Conservation (phyloP, 164 flowering plant species). For the Magnolia sinica region DNA sequence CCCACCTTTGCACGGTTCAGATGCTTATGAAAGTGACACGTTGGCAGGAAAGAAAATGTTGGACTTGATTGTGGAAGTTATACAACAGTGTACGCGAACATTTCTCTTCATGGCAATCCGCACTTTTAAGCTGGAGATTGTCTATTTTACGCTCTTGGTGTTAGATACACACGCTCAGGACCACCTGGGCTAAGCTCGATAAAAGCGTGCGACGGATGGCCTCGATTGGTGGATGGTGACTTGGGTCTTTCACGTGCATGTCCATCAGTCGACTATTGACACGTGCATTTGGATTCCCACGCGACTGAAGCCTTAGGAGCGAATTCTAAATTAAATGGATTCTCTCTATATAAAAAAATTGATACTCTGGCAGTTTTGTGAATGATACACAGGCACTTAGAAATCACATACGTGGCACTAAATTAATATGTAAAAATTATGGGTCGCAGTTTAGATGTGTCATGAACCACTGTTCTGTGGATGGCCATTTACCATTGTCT, state of each 20-base stretch:
- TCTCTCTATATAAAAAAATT: no score
- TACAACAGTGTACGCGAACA: not conserved
- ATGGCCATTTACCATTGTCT: no score
- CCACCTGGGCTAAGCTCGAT: not conserved
- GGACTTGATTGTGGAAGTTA: no score
- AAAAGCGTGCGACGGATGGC: not conserved
- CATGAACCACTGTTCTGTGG: no score
- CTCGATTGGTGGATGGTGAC: not conserved
- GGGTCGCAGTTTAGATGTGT: no score
- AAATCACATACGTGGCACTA: no score
- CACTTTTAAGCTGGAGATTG: not conserved
- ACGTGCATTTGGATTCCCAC: not conserved
- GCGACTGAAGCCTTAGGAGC: not conserved
- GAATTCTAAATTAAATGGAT: not conserved
- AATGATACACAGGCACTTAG: no score
- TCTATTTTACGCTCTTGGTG: not conserved
- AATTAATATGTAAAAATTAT: no score
- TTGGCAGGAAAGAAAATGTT: no score
- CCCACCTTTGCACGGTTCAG: no score
- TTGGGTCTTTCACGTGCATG: not conserved
- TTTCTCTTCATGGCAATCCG: not conserved
- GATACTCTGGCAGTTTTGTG: not conserved
- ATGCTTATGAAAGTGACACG: no score
- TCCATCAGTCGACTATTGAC: not conserved
- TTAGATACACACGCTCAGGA: no score